Evolutionary conservation across 345 rosid species (phyloP), one percentile per base, ranked within the genome.

Genomic region (Populus tremula): DNA sequence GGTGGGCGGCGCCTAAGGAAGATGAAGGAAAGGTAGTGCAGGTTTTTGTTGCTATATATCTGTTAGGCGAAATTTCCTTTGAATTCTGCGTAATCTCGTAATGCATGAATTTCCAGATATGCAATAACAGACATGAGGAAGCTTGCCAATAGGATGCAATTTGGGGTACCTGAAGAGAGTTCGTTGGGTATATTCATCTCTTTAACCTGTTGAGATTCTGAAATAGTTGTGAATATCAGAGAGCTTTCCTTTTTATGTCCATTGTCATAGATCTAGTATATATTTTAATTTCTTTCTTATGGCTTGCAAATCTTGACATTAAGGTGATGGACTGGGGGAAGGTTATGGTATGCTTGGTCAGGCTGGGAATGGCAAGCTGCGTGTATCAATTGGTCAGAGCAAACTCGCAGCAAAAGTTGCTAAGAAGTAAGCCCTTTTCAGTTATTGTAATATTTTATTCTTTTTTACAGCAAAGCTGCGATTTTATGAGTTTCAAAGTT

Each of bases 261-360:
- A 23, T 71, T 35, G 23, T 31, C 16, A 13, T 17, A 59, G 18
- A 33, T 41, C 43, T 25, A 27, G 3, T 50, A 11, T 20, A 11
- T 62, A 47, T 43, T 20, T 38, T 8, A 62, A 65, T n/a, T 62
- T 64, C 7, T 62, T 49, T 70, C 35, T 70, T 61, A 63, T 36
- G 45, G 31, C 45, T 63, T 56, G 31, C 45, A 23, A 59, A 23
- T 62, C 72, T 67, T 79, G 81, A 66, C 75, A 76, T 70, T 75
- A n/a, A 93, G 99, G 97, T 86, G 99, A 94, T 88, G 97, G 98
- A 9, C 85, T 96, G 74, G 99, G 99, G 14, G 98, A 96, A 83
- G 98, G 98, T 27, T 96, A 91, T 87, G 99, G 99, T 67, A 94
- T 96, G 99, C 98, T 96, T 80, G 98, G 99, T 66, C 98, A 96